Evolutionary conservation across 2,329 filamentous ascomycete genomes (phyloP).

Genomic region (Amphichorda felina): DNA sequence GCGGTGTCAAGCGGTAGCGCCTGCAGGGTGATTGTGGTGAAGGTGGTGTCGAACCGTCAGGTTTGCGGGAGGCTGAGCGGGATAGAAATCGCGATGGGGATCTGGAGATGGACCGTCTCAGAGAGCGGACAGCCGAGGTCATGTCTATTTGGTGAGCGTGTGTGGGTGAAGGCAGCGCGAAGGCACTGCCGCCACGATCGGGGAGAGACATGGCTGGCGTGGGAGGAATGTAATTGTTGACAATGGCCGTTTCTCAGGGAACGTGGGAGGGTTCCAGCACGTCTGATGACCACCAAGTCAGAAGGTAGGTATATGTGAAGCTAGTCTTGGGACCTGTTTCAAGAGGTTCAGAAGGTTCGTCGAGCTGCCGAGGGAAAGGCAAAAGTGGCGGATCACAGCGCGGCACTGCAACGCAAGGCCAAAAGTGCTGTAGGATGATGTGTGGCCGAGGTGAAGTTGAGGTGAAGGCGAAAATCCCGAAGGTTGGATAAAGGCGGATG

Average conservation of each 20-base stretch:
- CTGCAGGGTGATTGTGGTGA: conserved; percentile 42
- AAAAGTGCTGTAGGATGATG: not conserved
- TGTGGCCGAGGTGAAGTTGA: not conserved
- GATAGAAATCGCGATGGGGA: conserved; percentile 84
- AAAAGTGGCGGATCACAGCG: not conserved
- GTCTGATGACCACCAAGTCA: too few relatives aligned
- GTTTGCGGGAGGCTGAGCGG: conserved; percentile 33
- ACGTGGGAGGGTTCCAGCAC: not conserved
- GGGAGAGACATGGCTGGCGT: conserved; percentile 2
- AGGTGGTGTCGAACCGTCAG: conserved; percentile 30
- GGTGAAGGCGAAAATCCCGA: not conserved
- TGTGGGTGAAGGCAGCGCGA: conserved; percentile 80
- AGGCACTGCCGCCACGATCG: conserved; percentile 51
- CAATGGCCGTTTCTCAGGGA: not conserved
- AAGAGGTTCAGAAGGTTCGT: not conserved
- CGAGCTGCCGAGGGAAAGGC: not conserved
- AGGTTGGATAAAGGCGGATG: too few relatives aligned
- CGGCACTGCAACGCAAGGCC: not conserved
- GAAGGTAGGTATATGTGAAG: not conserved
- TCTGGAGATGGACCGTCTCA: conserved; percentile 78
- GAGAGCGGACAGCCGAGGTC: conserved; percentile 67
- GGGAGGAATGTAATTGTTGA: not conserved
- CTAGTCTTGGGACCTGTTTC: conserved; percentile 2
- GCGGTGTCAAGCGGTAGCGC: conserved; percentile 24
- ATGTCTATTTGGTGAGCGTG: conserved; percentile 74